Conservation (phyloP, 768 basidiomycete species). For the Boletus rubroflammeus region DNA sequence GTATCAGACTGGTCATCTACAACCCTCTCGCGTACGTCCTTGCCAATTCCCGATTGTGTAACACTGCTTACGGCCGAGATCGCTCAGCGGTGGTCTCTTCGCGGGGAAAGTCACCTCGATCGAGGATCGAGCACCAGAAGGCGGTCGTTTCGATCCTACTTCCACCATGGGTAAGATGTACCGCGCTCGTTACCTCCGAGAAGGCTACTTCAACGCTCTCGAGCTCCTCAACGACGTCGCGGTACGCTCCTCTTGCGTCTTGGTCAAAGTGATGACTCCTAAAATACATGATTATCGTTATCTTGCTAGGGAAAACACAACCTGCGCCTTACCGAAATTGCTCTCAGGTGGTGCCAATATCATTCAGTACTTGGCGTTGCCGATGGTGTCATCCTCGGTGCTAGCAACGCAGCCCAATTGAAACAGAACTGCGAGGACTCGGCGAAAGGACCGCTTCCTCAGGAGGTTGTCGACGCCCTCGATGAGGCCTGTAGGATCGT, state of each 20-base stretch:
- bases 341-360: slow-evolving; percentile 60
- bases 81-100: slow-evolving; percentile 9
- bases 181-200: slow-evolving; percentile 41
- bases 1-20: slow-evolving; percentile 53
- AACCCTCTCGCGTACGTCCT: slow-evolving; percentile 48
- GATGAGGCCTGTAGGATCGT: slow-evolving; percentile 48
- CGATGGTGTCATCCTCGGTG: slow-evolving; percentile 50
- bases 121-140: slow-evolving; percentile 29
- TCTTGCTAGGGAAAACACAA: slow-evolving; percentile 33
- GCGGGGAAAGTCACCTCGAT: slow-evolving; percentile 47
- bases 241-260: slow-evolving; percentile 26
- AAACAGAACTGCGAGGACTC: slow-evolving; percentile 43
- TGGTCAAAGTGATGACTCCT: neutral
- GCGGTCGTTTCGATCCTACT: slow-evolving; percentile 41
- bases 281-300: neutral
- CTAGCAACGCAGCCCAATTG: slow-evolving; percentile 43
- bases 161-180: slow-evolving; percentile 42
- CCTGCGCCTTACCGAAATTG: slow-evolving; percentile 50
- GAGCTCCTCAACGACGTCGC: slow-evolving; percentile 38
- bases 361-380: slow-evolving; percentile 43
- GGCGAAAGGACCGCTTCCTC: slow-evolving; percentile 52
- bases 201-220: slow-evolving; percentile 43
- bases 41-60: neutral
- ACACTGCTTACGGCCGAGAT: neutral
- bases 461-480: slow-evolving; percentile 47